Conservation (phyloP, 129 eudicot genomes). For the Solidago caesia region DNA sequence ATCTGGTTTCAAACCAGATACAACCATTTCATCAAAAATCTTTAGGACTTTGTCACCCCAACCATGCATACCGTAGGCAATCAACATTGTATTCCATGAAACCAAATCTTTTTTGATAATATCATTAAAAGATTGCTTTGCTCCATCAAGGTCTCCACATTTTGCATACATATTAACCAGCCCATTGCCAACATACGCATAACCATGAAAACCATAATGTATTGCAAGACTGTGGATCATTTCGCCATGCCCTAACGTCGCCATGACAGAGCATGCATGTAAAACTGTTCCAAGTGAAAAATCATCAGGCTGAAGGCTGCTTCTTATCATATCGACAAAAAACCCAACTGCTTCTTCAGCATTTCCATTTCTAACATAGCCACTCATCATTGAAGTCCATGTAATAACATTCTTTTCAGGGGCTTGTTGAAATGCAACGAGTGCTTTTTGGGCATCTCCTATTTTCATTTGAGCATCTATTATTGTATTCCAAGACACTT, state of each 20-base stretch:
- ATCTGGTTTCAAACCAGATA: conserved; percentile 56
- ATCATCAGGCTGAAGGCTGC: conserved; percentile 47
- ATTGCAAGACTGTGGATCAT: conserved; percentile 58
- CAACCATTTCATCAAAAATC: conserved; percentile 44
- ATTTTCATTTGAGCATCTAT: conserved; percentile 83
- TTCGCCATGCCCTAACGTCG: conserved; percentile 60
- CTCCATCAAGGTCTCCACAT: conserved; percentile 60
- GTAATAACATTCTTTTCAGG: conserved; percentile 65
- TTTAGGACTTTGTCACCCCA: conserved; percentile 45
- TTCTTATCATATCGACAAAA: conserved; percentile 45
- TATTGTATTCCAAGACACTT: conserved; percentile 68
- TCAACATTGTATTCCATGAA: conserved; percentile 75
- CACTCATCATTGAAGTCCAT: conserved; percentile 79
- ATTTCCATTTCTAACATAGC: conserved; percentile 60
- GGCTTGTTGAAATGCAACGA: conserved; percentile 40
- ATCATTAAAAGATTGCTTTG: conserved; percentile 51
- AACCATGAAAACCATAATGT: conserved; percentile 44
- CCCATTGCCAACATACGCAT: conserved; percentile 69
- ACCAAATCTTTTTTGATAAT: conserved; percentile 52
- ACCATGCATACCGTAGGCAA: conserved; percentile 74
- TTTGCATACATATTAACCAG: conserved; percentile 86
- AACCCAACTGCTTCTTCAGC: conserved; percentile 47
- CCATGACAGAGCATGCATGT: conserved; percentile 67
- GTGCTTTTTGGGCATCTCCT: conserved; percentile 57
- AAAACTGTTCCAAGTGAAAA: conserved; percentile 69